Conservation (phyloP, 2,329 filamentous ascomycete species). For the Venturia carpophila region DNA sequence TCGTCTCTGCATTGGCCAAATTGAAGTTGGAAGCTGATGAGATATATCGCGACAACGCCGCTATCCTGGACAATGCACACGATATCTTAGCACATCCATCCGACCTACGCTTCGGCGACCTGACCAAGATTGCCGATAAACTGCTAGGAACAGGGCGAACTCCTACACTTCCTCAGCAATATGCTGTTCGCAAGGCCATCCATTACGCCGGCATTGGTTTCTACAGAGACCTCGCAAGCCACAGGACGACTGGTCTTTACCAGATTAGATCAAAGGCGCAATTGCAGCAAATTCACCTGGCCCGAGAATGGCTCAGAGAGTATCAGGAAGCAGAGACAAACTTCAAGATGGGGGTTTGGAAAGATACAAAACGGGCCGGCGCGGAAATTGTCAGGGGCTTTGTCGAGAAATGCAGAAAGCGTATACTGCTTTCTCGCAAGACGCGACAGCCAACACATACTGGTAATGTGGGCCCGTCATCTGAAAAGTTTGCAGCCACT, state of each 20-base stretch:
- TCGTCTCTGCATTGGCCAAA: constrained; percentile 36
- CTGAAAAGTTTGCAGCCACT: not conserved
- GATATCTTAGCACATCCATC: constrained; percentile 36
- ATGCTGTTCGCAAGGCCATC: constrained; percentile 63
- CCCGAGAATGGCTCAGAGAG: constrained; percentile 46
- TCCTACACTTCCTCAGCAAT: constrained; percentile 43
- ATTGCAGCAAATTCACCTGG: constrained; percentile 43
- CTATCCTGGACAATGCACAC: constrained; percentile 44
- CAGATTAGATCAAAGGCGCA: constrained; percentile 53
- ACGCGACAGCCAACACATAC: not conserved
- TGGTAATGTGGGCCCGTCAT: constrained; percentile 13
- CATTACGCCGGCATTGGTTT: constrained; percentile 23
- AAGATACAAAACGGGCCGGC: not conserved
- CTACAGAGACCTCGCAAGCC: constrained; percentile 11
- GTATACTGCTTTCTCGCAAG: constrained; percentile 20
- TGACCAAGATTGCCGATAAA: constrained; percentile 39
- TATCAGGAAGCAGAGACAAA: constrained; percentile 32
- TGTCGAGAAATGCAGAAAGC: constrained; percentile 18
- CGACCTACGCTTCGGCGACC: constrained; percentile 40
- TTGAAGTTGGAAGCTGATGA: constrained; percentile 40
- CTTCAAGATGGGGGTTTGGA: not conserved
- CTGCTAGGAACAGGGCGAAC: constrained; percentile 33
- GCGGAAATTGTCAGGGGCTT: constrained; percentile 7
- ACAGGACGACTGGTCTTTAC: constrained; percentile 46
- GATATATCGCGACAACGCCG: constrained; percentile 41